phyloP scores from a whole-genome alignment of 1,284 basidiomycete genomes.

The Melampsora americana region DNA sequence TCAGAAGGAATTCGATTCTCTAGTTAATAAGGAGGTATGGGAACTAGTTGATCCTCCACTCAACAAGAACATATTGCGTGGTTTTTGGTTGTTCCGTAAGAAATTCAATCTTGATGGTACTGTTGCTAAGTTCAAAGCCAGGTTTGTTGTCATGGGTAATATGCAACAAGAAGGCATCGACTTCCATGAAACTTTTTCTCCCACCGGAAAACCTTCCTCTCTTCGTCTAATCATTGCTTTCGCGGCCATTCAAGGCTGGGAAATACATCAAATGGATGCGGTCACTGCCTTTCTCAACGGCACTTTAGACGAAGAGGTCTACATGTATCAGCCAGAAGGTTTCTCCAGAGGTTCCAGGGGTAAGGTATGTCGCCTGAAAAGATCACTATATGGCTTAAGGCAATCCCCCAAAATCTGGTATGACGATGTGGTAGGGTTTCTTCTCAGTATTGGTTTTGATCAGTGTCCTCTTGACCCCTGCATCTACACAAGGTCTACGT shows the following conservation, averaged over 20 bases:
- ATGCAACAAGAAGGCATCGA: not conserved
- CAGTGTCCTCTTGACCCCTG: not conserved
- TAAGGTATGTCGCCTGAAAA: not conserved
- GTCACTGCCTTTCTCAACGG: not conserved
- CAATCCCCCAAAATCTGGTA: not conserved
- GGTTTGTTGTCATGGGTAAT: too few relatives aligned
- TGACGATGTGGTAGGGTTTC: not conserved
- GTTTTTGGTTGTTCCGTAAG: not conserved
- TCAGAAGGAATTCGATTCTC: not conserved
- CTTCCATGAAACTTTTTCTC: not conserved
- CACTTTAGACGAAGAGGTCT: not conserved
- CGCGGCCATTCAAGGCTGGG: not conserved
- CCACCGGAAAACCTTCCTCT: not conserved
- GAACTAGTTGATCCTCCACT: not conserved
- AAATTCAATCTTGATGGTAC: not conserved
- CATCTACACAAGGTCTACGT: too few relatives aligned
- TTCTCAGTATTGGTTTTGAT: not conserved
- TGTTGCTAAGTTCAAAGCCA: not conserved
- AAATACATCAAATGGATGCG: not conserved
- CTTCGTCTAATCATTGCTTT: not conserved
- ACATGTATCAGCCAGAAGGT: not conserved
- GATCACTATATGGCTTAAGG: constrained; percentile 5
- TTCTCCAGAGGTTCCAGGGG: not conserved
- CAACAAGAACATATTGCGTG: not conserved
- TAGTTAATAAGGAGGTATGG: not conserved